Conservation (phyloP, 148 eudicot species). For the Persicaria maculosa region DNA sequence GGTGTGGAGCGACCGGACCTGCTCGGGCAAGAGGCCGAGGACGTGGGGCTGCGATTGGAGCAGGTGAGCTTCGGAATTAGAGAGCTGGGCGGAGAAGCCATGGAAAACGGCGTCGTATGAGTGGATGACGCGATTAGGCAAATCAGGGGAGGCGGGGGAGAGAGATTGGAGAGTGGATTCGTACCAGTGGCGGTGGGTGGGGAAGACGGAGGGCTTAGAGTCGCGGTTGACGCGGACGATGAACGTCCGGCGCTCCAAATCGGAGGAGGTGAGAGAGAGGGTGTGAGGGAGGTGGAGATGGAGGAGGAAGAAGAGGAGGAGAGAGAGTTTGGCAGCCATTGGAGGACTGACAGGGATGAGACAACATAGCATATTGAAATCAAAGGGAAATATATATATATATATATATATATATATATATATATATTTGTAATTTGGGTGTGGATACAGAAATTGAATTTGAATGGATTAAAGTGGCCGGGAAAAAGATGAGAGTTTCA, state of each 20-base stretch:
- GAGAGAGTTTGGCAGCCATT: background rate
- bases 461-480: background rate
- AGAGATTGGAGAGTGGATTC: constrained; percentile 50
- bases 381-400: background rate
- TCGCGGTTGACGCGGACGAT: constrained; percentile 57
- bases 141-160: constrained; percentile 8
- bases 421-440: no score
- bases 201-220: constrained; percentile 65
- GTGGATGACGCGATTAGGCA: constrained; percentile 34
- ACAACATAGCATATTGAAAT: background rate
- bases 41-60: constrained; percentile 41
- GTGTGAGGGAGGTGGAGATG: background rate
- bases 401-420: no score
- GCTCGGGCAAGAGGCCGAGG: constrained; percentile 61
- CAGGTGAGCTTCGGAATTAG: constrained; percentile 32
- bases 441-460: background rate
- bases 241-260: constrained; percentile 44
- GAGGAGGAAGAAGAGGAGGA: constrained; percentile 3
- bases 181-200: constrained; percentile 80
- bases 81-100: constrained; percentile 74
- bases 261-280: constrained; percentile 20
- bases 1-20: constrained; percentile 55
- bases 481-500: constrained; percentile 4
- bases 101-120: constrained; percentile 70
- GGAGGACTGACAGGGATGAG: background rate